Evolutionary conservation across 768 basidiomycete genomes (phyloP), one percentile per base, ranked within the genome.

Genomic region (Multifurca ochricompacta): DNA sequence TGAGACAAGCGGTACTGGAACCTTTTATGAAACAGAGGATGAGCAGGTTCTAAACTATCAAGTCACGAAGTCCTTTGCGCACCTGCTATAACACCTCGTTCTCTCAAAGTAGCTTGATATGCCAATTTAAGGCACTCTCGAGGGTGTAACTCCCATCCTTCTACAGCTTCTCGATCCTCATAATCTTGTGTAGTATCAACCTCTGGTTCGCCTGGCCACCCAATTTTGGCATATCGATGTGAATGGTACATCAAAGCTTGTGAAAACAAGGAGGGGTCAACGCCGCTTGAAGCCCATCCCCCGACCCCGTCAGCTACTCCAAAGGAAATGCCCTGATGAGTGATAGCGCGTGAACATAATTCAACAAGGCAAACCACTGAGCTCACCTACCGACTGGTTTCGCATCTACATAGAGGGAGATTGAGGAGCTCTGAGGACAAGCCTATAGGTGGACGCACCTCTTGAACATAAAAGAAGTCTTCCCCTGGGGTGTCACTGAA

Each of bases 301-400:
- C 92, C 92, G 4, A 96, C 92, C 18, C 93, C 93, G 62, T 97
- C 93, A 35, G 92, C 89, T 4, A 96, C 80, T 34, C 90, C 91
- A 49, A 96, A 74, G 2, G 86, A 79, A 27, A 89, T 66, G 21
- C 87, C 87, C 87, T 90, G 28, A n/a, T 21, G 19, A 13, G 28
- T 39, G 18, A 48, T 19, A 37, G 49, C 30, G 41, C 41, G 48
- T 62, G 62, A 51, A 50, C 48, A 42, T 52, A 52, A 56, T 48
- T 59, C 21, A 19, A 34, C 32, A 31, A 23, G 23, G 32, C 37
- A 28, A 27, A 30, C 28, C 47, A 28, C 34, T 25, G 44, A 50
- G 56, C 67, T 62, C 63, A 77, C 83, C 71, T 74, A 91, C 88
- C 74, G 88, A 90, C 52, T 74, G 71, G 64, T 81, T 81, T 42